Conservation (phyloP, 768 basidiomycete species). For the Tricholoma sp. region DNA sequence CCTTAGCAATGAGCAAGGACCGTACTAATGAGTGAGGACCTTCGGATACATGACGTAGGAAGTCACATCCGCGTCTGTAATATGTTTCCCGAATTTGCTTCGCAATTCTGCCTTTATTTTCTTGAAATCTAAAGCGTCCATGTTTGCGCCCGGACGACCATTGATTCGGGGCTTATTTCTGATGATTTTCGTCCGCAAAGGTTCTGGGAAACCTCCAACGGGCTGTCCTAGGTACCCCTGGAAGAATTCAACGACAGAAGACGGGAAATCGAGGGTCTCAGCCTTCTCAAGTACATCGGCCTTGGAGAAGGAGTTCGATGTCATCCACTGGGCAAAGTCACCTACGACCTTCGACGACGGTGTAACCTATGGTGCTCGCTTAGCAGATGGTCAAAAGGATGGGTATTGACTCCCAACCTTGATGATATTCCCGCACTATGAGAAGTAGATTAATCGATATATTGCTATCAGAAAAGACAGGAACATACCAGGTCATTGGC, state of each 20-base stretch:
- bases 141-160: constrained; percentile 83
- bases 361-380: constrained; percentile 56
- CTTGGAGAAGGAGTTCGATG: constrained; percentile 86
- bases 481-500: constrained; percentile 84
- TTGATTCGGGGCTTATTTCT: constrained; percentile 93
- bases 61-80: constrained; percentile 88
- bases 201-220: constrained; percentile 98
- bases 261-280: constrained; percentile 93
- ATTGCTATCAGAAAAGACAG: constrained; percentile 5
- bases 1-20: constrained; percentile 1
- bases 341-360: constrained; percentile 99
- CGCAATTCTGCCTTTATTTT: constrained; percentile 91
- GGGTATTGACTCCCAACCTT: constrained; percentile 44
- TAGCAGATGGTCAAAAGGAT: not conserved
- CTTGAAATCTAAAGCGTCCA: constrained; percentile 90
- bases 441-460: constrained; percentile 7
- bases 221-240: constrained; percentile 98
- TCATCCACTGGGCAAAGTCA: constrained; percentile 99
- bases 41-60: constrained; percentile 99
- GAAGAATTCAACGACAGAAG: constrained; percentile 97
- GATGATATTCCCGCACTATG: constrained; percentile 92
- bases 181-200: constrained; percentile 86
- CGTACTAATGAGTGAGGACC: constrained; percentile 36
- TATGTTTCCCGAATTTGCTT: constrained; percentile 92
- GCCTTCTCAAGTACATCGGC: constrained; percentile 83